phyloP scores from a whole-genome alignment of 768 basidiomycete genomes.

The Kwoniella sp. region DNA sequence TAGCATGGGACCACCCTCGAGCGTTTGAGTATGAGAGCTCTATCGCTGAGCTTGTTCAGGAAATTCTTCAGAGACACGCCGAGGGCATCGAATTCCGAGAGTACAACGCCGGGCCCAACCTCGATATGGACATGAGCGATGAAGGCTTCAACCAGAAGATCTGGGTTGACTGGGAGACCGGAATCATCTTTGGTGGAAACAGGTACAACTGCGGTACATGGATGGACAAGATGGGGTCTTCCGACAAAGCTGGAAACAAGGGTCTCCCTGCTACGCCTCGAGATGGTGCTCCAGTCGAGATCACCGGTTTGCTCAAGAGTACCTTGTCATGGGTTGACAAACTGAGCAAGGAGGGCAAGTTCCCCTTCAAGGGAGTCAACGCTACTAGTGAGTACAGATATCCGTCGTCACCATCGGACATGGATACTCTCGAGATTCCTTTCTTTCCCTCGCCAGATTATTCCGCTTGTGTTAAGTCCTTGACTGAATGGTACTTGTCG shows the following conservation, averaged over 20 bases:
- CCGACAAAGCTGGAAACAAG: slow-evolving; percentile 84
- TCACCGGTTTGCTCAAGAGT: slow-evolving; percentile 89
- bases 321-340: slow-evolving; percentile 84
- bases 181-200: slow-evolving; percentile 85
- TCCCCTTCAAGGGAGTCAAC: slow-evolving; percentile 88
- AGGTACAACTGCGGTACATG: slow-evolving; percentile 58
- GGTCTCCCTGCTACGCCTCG: slow-evolving; percentile 94
- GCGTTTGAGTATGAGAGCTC: slow-evolving; percentile 82
- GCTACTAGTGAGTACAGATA: slow-evolving; percentile 70
- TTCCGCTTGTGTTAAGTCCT: not conserved
- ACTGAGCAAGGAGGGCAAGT: slow-evolving; percentile 67
- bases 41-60: slow-evolving; percentile 93
- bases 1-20: slow-evolving; percentile 79
- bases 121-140: slow-evolving; percentile 96
- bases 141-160: slow-evolving; percentile 92
- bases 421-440: not conserved
- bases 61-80: slow-evolving; percentile 91
- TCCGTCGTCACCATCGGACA: not conserved
- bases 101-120: slow-evolving; percentile 91
- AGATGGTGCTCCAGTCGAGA: slow-evolving; percentile 94
- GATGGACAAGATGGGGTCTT: slow-evolving; percentile 93
- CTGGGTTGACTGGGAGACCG: slow-evolving; percentile 93
- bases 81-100: slow-evolving; percentile 91
- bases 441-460: not conserved
- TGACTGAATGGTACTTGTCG: not conserved